phyloP scores from a whole-genome alignment of 2,329 filamentous ascomycete species.

The Ilyonectria robusta region DNA sequence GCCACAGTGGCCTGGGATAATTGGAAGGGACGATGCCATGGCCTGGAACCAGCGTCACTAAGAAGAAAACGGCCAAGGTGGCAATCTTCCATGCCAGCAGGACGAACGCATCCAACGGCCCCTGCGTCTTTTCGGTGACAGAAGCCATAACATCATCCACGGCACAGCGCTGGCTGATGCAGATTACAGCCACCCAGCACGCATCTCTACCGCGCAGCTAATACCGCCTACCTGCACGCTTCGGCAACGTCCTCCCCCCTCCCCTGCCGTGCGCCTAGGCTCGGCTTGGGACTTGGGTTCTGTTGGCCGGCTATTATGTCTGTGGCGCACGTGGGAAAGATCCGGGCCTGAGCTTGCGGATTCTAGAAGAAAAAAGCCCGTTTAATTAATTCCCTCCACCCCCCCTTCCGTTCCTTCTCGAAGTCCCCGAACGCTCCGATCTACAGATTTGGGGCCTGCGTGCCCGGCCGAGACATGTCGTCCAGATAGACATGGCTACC shows the following conservation, averaged over 20 bases:
- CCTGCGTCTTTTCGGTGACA: background rate
- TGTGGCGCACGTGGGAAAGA: slow-evolving; percentile 6
- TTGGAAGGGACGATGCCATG: slow-evolving; percentile 1
- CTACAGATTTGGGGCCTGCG: no score
- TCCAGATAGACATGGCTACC: slow-evolving; percentile 16
- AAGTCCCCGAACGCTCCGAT: background rate
- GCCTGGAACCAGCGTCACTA: background rate
- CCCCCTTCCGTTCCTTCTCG: background rate
- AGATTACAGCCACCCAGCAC: background rate
- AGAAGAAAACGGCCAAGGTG: slow-evolving; percentile 10
- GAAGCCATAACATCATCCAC: slow-evolving; percentile 13
- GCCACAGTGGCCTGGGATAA: background rate
- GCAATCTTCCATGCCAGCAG: background rate
- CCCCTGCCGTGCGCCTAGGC: background rate
- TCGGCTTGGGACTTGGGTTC: background rate
- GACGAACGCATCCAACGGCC: background rate
- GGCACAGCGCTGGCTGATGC: background rate
- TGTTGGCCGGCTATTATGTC: background rate
- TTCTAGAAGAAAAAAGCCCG: background rate
- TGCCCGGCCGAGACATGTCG: slow-evolving; percentile 7
- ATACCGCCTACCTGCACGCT: background rate
- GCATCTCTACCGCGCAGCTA: background rate
- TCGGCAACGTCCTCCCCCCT: background rate
- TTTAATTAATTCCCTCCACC: background rate
- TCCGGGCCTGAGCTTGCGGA: background rate